These are phyloP conservation scores for Ramaria sp. DNA, from an alignment of 768 basidiomycete genomes.

Conservation along the genomic window DNA sequence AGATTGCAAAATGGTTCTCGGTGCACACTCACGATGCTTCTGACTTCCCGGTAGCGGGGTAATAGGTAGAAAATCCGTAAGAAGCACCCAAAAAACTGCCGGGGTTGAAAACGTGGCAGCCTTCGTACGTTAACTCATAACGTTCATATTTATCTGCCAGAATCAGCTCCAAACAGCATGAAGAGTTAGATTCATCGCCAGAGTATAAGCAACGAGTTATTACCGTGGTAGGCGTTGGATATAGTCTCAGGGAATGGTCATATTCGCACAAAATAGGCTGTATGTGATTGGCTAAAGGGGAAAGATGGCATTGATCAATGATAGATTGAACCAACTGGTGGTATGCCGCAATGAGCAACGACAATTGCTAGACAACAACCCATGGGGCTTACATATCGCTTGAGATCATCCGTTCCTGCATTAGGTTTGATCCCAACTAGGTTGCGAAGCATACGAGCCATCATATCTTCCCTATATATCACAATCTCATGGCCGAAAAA, in stretches of 20 bases:
- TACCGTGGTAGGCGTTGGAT: conserved; percentile 89
- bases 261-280: conserved; percentile 84
- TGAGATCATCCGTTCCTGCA: conserved; percentile 67
- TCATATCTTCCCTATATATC: conserved; percentile 83
- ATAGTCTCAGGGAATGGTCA: conserved; percentile 85
- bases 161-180: conserved; percentile 46
- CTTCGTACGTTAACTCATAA: conserved; percentile 93
- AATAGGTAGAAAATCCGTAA: conserved; percentile 84
- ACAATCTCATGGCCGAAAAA: conserved; percentile 96
- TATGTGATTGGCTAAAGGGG: conserved; percentile 71
- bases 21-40: conserved; percentile 57
- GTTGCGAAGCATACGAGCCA: conserved; percentile 90
- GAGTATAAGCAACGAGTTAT: conserved; percentile 9
- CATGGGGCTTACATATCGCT: conserved; percentile 61
- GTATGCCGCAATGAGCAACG: background rate
- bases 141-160: conserved; percentile 95
- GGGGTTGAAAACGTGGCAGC: conserved; percentile 98
- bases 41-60: conserved; percentile 73
- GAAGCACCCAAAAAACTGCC: conserved; percentile 80
- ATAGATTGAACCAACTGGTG: conserved; percentile 88
- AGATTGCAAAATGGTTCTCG: background rate
- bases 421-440: conserved; percentile 81
- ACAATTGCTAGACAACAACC: conserved; percentile 7
- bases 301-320: conserved; percentile 91
- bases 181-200: conserved; percentile 2